Base-by-base conservation (phyloP, 78 protist genomes). In the Guillardia theta region DNA sequence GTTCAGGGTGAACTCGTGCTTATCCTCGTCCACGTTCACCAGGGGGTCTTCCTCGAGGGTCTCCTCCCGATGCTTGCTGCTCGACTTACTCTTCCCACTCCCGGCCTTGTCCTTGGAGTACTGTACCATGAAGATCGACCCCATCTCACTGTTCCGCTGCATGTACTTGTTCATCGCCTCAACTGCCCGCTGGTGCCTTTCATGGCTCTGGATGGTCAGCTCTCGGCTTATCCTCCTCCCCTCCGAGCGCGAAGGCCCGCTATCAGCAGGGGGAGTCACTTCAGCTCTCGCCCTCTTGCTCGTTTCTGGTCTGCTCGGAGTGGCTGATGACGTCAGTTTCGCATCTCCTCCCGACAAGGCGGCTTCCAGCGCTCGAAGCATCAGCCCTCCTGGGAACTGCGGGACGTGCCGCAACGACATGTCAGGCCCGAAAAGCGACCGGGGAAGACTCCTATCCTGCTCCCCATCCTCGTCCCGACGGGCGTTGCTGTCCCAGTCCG, bases 361-460 rank as follows among this genome's bases (percentile, higher is more conserved):
- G 12, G 80, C 12, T 19, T 78, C 90, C 24, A 78, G 90, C 47
- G 39, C 90, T 45, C 48, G 90, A 27, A 78, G 90, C 90, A 78
- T 78, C 48, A 78, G 50, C 18, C 90, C 90, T 19, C 90, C 90
- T 2, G 90, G 90, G 33, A 78, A 78, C 90, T 78, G 90, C 47
- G 90, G 90, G 53, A 78, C 90, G 90, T 78, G 90, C 33, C 90
- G 90, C 44, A 78, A 50, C 41, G 90, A 78, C 90, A 43, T 78
- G 90, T 78, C 39, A 50, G 90, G 8, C 8, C 90, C 90, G 48
- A 78, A 78, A 50, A 78, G 90, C 19, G 53, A 43, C 41, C 24
- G 24, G 18, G 90, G 90, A 46, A 78, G 90, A 46, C 33, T 18
- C 90, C 90, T 45, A n/a, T 70, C 83, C 27, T 24, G 46, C 41